Base-by-base conservation (phyloP, 306 rosid species). In the Trifolium repens region DNA sequence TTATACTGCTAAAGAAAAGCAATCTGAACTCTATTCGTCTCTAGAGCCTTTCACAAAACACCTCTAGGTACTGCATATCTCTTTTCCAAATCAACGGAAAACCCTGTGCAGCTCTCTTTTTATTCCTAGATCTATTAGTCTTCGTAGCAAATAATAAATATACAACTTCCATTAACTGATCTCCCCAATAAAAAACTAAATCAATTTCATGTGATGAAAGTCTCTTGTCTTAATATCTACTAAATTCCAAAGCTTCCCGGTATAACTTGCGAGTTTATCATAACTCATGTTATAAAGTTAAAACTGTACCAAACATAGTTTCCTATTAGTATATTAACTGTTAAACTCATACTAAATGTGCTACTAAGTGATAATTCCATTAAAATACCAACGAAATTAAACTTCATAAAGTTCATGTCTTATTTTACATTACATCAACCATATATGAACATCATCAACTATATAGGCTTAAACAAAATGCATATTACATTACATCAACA, bases 361-460 rank as follows among this genome's bases (percentile, higher is more conserved):
- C 22, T 55, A 71, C 34, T 69, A 50, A 39, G 14, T 12, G 60
- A 66, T 43, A 66, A 64, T 22, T 63, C 54, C 63, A 70, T 63
- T 64, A 11, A 43, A 42, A 55, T 58, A 9, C 39, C 14, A 44
- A 40, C 27, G 4, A 11, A 62, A 19, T 32, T 9, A 58, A 14
- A 58, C n/a, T 32, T 34, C 11, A 59, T 8, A 32, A 74, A 76
- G 34, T 30, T 30, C 32, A 30, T 30, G 34, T 30, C 34, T 30
- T 30, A 30, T 30, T 30, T 30, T 22, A 22, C 24, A 22, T 22
- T 22, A 22, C 24, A 22, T 22, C 1, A 22, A 22, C 24, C 24
- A 22, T 1, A 32, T 4, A 32, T 5, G 4, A 32, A 32, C 35
- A 32, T 5, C 35, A 32, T 32, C 35, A 32, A 32, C 35, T 32